Conservation (phyloP, 2,329 filamentous ascomycete species). For the Alternaria ethzedia region DNA sequence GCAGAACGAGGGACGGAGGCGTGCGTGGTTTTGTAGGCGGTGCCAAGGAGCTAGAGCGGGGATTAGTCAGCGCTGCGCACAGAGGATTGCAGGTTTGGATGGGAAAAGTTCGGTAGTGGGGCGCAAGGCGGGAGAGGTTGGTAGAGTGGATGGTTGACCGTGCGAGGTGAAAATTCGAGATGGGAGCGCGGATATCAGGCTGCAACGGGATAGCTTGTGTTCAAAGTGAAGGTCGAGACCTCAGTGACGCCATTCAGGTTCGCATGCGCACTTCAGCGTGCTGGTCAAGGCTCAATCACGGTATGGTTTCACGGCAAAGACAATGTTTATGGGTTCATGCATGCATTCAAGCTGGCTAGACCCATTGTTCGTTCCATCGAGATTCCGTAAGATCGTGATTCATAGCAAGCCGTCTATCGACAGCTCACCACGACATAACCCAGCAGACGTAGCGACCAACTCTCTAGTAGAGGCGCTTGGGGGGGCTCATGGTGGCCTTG, state of each 20-base stretch:
- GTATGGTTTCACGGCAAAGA: background rate
- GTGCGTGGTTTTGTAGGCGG: slow-evolving; percentile 25
- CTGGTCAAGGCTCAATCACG: background rate
- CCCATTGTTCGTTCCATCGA: slow-evolving; percentile 26
- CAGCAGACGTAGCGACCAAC: slow-evolving; percentile 20
- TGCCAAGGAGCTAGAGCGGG: background rate
- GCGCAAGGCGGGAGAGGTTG: background rate
- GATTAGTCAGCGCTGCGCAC: slow-evolving; percentile 10
- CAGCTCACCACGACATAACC: slow-evolving; percentile 19
- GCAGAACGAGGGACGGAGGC: slow-evolving; percentile 29
- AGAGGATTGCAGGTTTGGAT: background rate
- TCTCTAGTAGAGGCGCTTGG: slow-evolving; percentile 92
- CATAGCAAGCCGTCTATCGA: slow-evolving; percentile 24
- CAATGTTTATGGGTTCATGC: slow-evolving; percentile 30
- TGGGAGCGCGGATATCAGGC: background rate
- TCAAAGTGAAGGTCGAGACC: background rate
- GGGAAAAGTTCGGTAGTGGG: slow-evolving; percentile 6
- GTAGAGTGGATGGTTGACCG: background rate
- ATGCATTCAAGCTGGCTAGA: slow-evolving; percentile 43
- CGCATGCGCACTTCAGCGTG: background rate
- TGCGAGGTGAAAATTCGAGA: background rate
- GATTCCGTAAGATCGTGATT: slow-evolving; percentile 29
- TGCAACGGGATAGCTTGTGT: background rate
- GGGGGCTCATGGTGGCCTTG: slow-evolving; percentile 99
- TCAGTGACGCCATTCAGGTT: background rate